A percentile compares a stretch with the other conserved stretches of the same genome.
Conservation (phyloP, 768 basidiomycete genomes). For the Boletus reticuloceps region DNA sequence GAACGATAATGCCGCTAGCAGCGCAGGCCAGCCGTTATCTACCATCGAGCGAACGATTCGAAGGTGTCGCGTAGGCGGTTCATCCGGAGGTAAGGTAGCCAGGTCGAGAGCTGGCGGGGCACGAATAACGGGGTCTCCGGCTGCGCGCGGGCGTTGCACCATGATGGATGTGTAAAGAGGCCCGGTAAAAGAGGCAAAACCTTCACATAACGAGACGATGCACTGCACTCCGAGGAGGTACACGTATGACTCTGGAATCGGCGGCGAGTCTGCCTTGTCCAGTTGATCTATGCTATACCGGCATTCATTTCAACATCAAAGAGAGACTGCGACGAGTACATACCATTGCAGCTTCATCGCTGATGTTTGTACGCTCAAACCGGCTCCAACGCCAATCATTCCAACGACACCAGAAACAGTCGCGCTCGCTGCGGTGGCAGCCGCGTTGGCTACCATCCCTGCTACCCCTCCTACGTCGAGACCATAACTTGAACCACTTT, state of each 20-base stretch:
- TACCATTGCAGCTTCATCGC: constrained; percentile 93
- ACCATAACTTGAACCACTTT: constrained; percentile 41
- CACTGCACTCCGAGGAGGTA: constrained; percentile 91
- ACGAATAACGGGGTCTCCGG: constrained; percentile 62
- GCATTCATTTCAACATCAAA: neutral
- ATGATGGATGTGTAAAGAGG: constrained; percentile 74
- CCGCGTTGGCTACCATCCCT: constrained; percentile 80
- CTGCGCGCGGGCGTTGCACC: constrained; percentile 59
- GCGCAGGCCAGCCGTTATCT: constrained; percentile 86
- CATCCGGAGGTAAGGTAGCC: constrained; percentile 49
- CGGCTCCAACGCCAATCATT: constrained; percentile 72
- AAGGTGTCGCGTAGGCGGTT: constrained; percentile 56
- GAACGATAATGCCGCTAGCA: constrained; percentile 88
- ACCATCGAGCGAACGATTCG: constrained; percentile 72
- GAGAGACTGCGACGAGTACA: constrained; percentile 18
- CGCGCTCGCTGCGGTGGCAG: constrained; percentile 78
- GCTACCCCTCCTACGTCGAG: constrained; percentile 68
- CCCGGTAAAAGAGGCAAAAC: constrained; percentile 70
- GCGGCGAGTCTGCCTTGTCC: constrained; percentile 94
- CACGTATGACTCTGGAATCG: constrained; percentile 90
- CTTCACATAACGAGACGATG: constrained; percentile 82
- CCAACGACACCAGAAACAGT: constrained; percentile 84
- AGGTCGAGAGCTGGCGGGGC: constrained; percentile 75
- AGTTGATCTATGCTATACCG: constrained; percentile 86
- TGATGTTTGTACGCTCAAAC: constrained; percentile 69